phyloP scores from a whole-genome alignment of 495 filamentous ascomycete species.

The Podospora comata region DNA sequence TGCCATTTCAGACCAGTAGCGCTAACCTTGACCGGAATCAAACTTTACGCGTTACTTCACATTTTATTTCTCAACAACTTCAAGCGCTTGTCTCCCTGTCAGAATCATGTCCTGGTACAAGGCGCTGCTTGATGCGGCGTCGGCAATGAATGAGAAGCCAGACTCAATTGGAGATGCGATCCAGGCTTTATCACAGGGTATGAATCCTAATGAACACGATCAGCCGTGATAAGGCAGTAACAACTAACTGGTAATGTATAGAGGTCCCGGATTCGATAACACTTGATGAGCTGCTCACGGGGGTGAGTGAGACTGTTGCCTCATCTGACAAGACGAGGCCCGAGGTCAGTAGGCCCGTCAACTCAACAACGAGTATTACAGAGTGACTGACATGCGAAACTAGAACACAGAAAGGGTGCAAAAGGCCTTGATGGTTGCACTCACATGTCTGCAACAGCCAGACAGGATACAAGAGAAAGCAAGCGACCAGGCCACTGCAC shows the following conservation, averaged over 20 bases:
- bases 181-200: conserved; percentile 7
- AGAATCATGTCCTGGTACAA: conserved; percentile 20
- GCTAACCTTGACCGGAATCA: not conserved
- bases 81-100: not conserved
- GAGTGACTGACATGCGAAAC: not conserved
- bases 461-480: conserved; percentile 1
- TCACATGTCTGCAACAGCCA: conserved; percentile 17
- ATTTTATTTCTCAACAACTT: not conserved
- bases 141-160: not conserved
- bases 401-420: not conserved
- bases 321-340: not conserved
- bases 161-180: conserved; percentile 7
- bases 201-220: not conserved
- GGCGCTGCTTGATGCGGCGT: conserved; percentile 1
- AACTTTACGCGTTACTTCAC: not conserved
- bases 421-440: conserved; percentile 14
- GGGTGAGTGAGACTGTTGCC: not conserved
- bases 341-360: not conserved
- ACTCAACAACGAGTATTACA: not conserved
- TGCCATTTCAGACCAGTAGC: not conserved
- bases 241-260: not conserved
- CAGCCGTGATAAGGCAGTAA: not conserved
- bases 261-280: conserved; percentile 17
- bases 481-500: not conserved
- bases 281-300: conserved; percentile 6